phyloP scores from a whole-genome alignment of 257 asterid species.

The Lavandula angustifolia region DNA sequence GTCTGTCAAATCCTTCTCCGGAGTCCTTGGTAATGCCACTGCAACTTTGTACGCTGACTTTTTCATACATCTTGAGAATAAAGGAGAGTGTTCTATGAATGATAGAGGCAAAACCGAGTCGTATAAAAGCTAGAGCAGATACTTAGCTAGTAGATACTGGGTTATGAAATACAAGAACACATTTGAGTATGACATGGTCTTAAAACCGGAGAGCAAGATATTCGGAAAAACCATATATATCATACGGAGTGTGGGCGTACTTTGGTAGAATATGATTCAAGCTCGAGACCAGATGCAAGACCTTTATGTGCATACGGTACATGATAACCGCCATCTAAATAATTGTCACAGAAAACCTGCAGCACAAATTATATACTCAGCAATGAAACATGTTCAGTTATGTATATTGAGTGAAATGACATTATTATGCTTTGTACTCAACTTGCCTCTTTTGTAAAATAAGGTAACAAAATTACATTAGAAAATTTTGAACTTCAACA shows the following conservation, averaged over 20 bases:
- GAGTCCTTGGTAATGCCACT: conserved; percentile 38
- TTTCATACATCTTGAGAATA: conserved; percentile 61
- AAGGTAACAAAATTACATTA: background rate
- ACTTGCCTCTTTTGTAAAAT: background rate
- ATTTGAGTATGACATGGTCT: background rate
- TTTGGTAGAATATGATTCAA: conserved; percentile 69
- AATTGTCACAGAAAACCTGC: conserved; percentile 68
- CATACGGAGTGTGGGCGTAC: conserved; percentile 38
- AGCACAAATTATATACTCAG: conserved; percentile 11
- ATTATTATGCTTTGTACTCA: background rate
- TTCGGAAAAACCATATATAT: background rate
- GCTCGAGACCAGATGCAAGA: conserved; percentile 77
- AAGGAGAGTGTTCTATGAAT: conserved; percentile 10
- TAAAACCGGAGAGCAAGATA: background rate
- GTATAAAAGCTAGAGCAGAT: background rate
- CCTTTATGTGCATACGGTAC: conserved; percentile 85
- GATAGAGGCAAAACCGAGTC: background rate
- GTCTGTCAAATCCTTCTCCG: conserved; percentile 53
- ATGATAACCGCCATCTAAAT: conserved; percentile 94
- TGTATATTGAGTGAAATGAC: background rate
- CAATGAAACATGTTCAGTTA: background rate
- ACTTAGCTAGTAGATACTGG: background rate
- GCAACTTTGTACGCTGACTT: conserved; percentile 81
- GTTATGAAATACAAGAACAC: background rate
- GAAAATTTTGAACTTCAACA: background rate